A percentile compares a stretch with the other conserved stretches of the same genome.
Evolutionary conservation across 2,329 filamentous ascomycete species (phyloP).

Genomic region (Cladorrhinum sp.): DNA sequence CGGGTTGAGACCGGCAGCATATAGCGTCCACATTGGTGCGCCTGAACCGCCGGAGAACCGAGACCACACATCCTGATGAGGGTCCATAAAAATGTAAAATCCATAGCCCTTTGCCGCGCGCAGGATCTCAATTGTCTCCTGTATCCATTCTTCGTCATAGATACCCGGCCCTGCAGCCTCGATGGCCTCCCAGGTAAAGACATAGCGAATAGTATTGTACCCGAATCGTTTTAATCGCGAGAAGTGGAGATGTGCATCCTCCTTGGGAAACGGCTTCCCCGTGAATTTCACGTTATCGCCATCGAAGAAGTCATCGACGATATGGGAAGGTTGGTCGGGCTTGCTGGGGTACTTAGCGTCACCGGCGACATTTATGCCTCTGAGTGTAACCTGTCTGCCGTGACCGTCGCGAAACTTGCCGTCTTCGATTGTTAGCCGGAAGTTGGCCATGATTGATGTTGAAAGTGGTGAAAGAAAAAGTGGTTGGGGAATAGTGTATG

Average conservation of each 20-base stretch:
- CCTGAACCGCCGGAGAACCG: conserved; percentile 91
- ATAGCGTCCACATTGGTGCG: conserved; percentile 95
- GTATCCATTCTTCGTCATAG: conserved; percentile 92
- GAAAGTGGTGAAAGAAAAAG: not conserved
- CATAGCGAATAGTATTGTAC: conserved; percentile 93
- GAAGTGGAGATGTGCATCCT: conserved; percentile 85
- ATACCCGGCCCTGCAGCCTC: conserved; percentile 85
- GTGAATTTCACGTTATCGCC: conserved; percentile 90
- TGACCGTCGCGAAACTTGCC: conserved; percentile 77
- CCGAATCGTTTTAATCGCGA: conserved; percentile 80
- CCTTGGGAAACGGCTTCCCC: conserved; percentile 74
- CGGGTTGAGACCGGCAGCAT: conserved; percentile 89
- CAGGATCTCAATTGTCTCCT: conserved; percentile 82
- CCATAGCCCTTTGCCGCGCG: conserved; percentile 83
- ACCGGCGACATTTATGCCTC: conserved; percentile 90
- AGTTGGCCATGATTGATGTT: conserved; percentile 58
- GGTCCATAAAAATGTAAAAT: conserved; percentile 98
- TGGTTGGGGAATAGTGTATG: no score
- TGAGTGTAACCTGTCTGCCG: conserved; percentile 80
- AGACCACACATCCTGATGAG: conserved; percentile 99
- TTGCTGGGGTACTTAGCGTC: conserved; percentile 85
- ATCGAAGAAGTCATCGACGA: conserved; percentile 79
- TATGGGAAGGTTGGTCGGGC: conserved; percentile 78
- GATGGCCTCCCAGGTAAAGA: conserved; percentile 99
- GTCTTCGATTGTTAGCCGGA: conserved; percentile 80